Conservation (phyloP, 371 early-diverging fungal genomes). For the Nematocida parisii region DNA sequence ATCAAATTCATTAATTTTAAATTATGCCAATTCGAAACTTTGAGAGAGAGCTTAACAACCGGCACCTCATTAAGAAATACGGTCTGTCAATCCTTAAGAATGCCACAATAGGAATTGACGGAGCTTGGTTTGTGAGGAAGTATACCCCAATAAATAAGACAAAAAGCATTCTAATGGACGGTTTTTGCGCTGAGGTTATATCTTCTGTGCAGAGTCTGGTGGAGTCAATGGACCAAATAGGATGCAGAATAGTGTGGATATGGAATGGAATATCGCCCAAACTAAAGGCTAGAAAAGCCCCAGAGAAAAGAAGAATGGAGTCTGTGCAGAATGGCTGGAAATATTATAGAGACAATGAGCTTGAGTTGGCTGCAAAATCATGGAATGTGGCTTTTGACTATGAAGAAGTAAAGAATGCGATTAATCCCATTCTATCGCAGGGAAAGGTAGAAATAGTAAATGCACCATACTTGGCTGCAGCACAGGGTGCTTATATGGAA, state of each 20-base stretch:
- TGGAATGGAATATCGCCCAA: slow-evolving; percentile 66
- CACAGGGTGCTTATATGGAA: slow-evolving; percentile 66
- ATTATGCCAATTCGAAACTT: slow-evolving; percentile 68
- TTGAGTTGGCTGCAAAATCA: slow-evolving; percentile 4
- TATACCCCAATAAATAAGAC: slow-evolving; percentile 29
- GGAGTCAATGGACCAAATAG: slow-evolving; percentile 8
- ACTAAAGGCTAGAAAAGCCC: neutral
- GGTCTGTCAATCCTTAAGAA: slow-evolving; percentile 58
- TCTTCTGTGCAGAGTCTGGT: slow-evolving; percentile 9
- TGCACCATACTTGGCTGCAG: slow-evolving; percentile 68
- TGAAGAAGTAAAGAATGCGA: slow-evolving; percentile 43
- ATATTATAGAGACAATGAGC: slow-evolving; percentile 9
- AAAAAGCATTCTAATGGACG: slow-evolving; percentile 23
- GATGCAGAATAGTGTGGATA: slow-evolving; percentile 63
- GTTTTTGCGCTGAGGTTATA: slow-evolving; percentile 24
- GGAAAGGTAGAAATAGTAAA: slow-evolving; percentile 52
- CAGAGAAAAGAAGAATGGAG: neutral
- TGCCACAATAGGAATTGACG: slow-evolving; percentile 64
- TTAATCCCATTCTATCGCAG: slow-evolving; percentile 52
- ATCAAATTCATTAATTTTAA: slow-evolving; percentile 56
- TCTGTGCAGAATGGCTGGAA: slow-evolving; percentile 3
- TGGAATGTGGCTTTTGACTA: slow-evolving; percentile 49
- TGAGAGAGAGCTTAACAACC: slow-evolving; percentile 49
- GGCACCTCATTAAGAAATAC: slow-evolving; percentile 19
- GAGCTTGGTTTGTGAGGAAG: slow-evolving; percentile 67